Evolutionary conservation across 371 early-diverging fungal genomes (phyloP).

Genomic region (Lichtheimia hyalospora): DNA sequence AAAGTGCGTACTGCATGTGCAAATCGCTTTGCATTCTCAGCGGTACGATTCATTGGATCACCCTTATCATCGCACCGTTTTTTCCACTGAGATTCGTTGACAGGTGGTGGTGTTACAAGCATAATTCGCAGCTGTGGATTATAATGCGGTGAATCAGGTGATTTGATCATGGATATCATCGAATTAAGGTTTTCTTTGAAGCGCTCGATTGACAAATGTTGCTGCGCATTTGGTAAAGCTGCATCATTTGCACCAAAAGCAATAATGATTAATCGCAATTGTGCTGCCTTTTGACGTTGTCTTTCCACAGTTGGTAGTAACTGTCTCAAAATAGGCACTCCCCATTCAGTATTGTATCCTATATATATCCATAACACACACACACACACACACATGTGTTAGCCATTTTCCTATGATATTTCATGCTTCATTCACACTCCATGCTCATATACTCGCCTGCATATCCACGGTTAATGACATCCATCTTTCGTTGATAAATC

Average conservation of each 20-base stretch:
- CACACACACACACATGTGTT: too few species aligned
- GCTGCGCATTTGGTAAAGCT: conserved; percentile 42
- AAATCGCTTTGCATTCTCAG: conserved; percentile 49
- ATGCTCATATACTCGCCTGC: conserved; percentile 51
- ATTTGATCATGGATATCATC: conserved; percentile 54
- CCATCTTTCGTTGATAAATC: conserved; percentile 70
- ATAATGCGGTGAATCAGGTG: conserved; percentile 51
- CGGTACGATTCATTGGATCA: conserved; percentile 43
- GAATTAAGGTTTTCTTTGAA: conserved; percentile 58
- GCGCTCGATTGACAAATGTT: conserved; percentile 66
- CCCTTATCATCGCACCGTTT: conserved; percentile 23
- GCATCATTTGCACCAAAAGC: conserved; percentile 90
- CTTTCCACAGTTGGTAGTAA: conserved; percentile 48
- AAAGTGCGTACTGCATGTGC: conserved; percentile 56
- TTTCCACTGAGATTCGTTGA: conserved; percentile 62
- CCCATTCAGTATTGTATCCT: conserved; percentile 80
- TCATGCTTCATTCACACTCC: background rate
- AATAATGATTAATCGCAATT: conserved; percentile 65
- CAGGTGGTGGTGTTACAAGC: conserved; percentile 76
- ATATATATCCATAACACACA: background rate
- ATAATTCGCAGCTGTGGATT: conserved; percentile 62
- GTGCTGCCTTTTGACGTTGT: conserved; percentile 28
- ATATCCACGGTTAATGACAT: conserved; percentile 81
- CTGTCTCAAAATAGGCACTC: conserved; percentile 55
- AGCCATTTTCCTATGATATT: background rate